Evolutionary conservation across 202 grass and related monocot genomes (phyloP), one percentile per base, ranked within the genome.

Genomic region (Cymbopogon flexuosus): DNA sequence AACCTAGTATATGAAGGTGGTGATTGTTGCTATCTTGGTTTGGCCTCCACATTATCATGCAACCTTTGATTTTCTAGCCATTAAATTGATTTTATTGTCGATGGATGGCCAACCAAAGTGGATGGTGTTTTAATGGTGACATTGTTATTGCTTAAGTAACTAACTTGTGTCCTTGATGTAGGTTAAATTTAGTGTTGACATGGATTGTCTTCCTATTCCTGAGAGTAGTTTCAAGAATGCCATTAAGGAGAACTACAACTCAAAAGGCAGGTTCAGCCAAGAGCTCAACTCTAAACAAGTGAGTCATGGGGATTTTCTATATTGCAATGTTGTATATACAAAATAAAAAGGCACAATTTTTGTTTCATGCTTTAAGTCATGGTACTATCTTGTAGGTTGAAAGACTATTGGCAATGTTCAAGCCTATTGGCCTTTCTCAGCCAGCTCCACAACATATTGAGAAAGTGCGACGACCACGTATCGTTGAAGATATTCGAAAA

Each of bases 131-230:
- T 5, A 43, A 54, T 36, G 3, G 15, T 31, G 39, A 36, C 5
- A 15, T 10, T 42, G 0, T 49, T 78, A 23, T 51, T 6, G 10
- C 71, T 41, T 65, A 27, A 27, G 27, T 27, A 79, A 33, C 84
- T 83, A 22, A 57, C 52, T 22, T 74, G 3, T 82, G n/a, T 62
- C 52, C 51, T 47, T 75, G 8, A 39, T 87, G 76, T 62, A 98
- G 96, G 96, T 98, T 65, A 98, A 95, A 85, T 98, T 95, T 83
- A 90, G 77, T 46, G 87, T 95, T 51, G 68, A 91, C 76, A 81
- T 57, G 62, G 92, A 98, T 67, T 98, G 92, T 64, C 75, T 93
- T 64, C 96, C 96, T 83, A 19, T 95, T 71, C 84, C 90, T 3
- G 96, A 98, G 84, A 81, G 82, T 78, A 88, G 58, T 81, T 95